Evolutionary conservation across 495 filamentous ascomycete species (phyloP).

Genomic region (Podospora appendiculata): DNA sequence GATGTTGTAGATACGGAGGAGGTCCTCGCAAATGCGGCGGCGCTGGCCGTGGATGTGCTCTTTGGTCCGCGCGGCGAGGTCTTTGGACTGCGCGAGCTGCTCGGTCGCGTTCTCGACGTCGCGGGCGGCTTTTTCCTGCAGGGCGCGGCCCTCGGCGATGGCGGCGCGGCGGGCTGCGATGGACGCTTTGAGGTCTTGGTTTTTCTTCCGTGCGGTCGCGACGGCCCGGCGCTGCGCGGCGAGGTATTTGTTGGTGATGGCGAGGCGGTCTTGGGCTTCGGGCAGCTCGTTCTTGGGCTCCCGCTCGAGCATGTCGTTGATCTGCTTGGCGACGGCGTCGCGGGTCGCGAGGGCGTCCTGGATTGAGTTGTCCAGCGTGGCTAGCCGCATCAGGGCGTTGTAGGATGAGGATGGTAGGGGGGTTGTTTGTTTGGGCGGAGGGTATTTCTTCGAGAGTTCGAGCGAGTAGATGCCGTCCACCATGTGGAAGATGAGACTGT

Average conservation of each 20-base stretch:
- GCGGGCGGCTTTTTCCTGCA: constrained; percentile 48
- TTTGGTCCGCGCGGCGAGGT: constrained; percentile 46
- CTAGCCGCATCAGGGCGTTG: constrained; percentile 80
- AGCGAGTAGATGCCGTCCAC: constrained; percentile 81
- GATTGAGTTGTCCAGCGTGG: constrained; percentile 85
- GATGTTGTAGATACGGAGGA: constrained; percentile 72
- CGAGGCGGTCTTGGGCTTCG: constrained; percentile 55
- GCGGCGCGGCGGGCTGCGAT: constrained; percentile 56
- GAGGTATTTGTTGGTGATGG: constrained; percentile 52
- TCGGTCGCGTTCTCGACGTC: constrained; percentile 49
- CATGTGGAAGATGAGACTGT: constrained; percentile 82
- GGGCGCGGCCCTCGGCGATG: constrained; percentile 53
- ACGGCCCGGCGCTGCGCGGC: constrained; percentile 56
- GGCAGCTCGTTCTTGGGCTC: constrained; percentile 42
- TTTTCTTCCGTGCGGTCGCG: constrained; percentile 47
- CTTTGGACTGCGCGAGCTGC: constrained; percentile 48
- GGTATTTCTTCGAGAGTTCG: constrained; percentile 37
- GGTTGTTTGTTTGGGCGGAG: constrained; percentile 36
- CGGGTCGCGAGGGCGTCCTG: constrained; percentile 81
- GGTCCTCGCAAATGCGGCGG: constrained; percentile 76
- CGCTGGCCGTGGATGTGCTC: constrained; percentile 70
- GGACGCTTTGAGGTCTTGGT: constrained; percentile 56
- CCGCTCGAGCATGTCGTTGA: constrained; percentile 60
- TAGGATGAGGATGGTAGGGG: constrained; percentile 66
- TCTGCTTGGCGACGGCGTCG: constrained; percentile 66